Conservation (phyloP, 768 basidiomycete genomes). For the Hemileccinum impolitum region DNA sequence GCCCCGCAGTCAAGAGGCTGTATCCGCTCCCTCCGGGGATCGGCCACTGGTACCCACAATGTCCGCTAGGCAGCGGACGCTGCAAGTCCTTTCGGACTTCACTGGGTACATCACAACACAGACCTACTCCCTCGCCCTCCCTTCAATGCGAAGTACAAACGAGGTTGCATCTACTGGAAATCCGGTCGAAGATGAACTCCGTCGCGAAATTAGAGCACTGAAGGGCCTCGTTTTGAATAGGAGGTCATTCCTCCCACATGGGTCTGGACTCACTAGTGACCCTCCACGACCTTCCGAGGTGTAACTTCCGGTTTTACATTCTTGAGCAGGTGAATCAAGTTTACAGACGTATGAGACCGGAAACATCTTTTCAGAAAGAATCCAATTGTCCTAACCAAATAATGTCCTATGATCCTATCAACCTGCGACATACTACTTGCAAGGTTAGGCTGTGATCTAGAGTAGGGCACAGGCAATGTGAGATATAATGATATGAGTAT, state of each 20-base stretch:
- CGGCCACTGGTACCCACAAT: slow-evolving; percentile 18
- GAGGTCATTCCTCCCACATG: slow-evolving; percentile 35
- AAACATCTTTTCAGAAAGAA: not conserved
- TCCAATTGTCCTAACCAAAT: not conserved
- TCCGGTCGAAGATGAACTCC: slow-evolving; percentile 57
- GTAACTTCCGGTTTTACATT: not conserved
- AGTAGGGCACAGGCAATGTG: not conserved
- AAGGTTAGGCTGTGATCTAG: not conserved
- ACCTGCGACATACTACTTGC: not conserved
- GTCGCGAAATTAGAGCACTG: slow-evolving; percentile 69
- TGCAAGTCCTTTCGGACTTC: slow-evolving; percentile 66
- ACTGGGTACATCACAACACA: slow-evolving; percentile 79
- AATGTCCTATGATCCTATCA: not conserved
- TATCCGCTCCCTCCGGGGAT: slow-evolving; percentile 9
- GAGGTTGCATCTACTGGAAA: slow-evolving; percentile 17
- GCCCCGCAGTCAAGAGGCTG: slow-evolving; percentile 16
- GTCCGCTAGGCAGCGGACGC: slow-evolving; percentile 51
- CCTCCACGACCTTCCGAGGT: not conserved
- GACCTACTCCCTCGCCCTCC: slow-evolving; percentile 43
- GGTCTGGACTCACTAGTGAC: slow-evolving; percentile 4
- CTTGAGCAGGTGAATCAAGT: not conserved
- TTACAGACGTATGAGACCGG: not conserved
- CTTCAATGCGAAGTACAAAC: slow-evolving; percentile 15
- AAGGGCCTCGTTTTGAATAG: slow-evolving; percentile 79
- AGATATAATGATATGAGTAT: not conserved